Evolutionary conservation across 441 rosid species (phyloP), one percentile per base, ranked within the genome.

Genomic region (Pelargonium australe): DNA sequence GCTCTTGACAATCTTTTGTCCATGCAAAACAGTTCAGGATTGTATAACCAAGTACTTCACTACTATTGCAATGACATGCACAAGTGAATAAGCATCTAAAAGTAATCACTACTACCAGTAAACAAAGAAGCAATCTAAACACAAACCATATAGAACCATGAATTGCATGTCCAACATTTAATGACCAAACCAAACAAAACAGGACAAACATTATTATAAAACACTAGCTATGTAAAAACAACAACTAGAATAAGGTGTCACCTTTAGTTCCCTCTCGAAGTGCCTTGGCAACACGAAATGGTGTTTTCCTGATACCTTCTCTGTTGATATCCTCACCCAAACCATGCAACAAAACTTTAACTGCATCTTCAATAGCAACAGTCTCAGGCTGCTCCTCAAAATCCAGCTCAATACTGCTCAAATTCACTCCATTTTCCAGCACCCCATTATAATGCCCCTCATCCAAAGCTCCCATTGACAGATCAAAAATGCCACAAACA

Each of bases 221-320:
- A 9, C 2, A 31, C 1, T n/a, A 64, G 25, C 37, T 7, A 53
- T 23, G 3, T 62, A 8, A 69, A 41, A 69, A 7, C 2, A 71
- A 64, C 7, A 19, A 57, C 17, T 62, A 49, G 31, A 44, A 37
- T 4, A 51, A 64, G 45, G 53, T 6, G 63, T 64, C 71, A 95
- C 99, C 98, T 86, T 74, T 84, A 68, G 96, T 92, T 66, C 89
- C 96, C 77, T 88, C 86, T 7, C 89, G 85, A 68, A 95, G 86
- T 7, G 99, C 96, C 79, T 90, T 92, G 67, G 99, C 98, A 63
- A 95, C 98, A 41, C 98, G 97, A 68, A 87, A 76, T 58, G 99
- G 97, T 58, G 99, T 95, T 83, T 86, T 95, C 75, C 75, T 87
- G 71, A 95, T 78, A 57, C 98, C 99, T 78, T 92, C 96, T 58